phyloP scores from a whole-genome alignment of 352 stramenopile genomes.

The Pythium rhizo-oryzae region DNA sequence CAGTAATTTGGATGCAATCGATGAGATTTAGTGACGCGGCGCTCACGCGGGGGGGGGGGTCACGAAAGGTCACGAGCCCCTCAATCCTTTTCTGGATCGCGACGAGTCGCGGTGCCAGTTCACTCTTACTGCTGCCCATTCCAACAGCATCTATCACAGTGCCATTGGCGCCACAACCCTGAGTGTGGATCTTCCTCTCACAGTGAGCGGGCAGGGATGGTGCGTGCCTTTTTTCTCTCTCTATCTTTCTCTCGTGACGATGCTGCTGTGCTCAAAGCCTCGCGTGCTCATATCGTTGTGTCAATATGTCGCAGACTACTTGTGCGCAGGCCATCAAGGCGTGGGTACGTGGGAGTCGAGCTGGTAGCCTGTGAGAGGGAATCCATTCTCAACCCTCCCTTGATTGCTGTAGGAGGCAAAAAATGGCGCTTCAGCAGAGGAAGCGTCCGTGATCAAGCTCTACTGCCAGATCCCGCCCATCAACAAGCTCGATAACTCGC shows the following conservation, averaged over 20 bases:
- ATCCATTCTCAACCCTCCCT: not conserved
- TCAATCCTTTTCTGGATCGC: not conserved
- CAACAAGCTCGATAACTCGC: constrained; percentile 94
- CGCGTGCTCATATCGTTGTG: too few species aligned
- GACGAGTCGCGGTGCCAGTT: too few species aligned
- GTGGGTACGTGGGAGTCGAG: constrained; percentile 54
- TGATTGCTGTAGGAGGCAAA: constrained; percentile 82
- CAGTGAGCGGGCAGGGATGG: not conserved
- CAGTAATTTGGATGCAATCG: not conserved
- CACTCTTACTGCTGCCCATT: too few species aligned
- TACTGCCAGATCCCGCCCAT: constrained; percentile 96
- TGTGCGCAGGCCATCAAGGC: constrained; percentile 94
- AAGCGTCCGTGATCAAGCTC: constrained; percentile 92
- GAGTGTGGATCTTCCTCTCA: too few species aligned
- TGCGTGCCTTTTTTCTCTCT: not conserved
- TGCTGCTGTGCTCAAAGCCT: too few species aligned
- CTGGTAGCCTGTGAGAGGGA: not conserved
- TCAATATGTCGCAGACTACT: constrained; percentile 55
- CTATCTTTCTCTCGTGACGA: too few species aligned
- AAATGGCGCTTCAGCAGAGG: constrained; percentile 81
- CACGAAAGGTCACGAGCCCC: constrained; percentile 4
- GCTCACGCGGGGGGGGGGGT: not conserved
- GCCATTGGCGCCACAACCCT: too few species aligned
- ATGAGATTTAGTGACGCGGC: constrained; percentile 8
- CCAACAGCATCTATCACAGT: too few species aligned